These are phyloP conservation scores for Wickerhamiella azyma DNA, from an alignment of 805 yeast species.

Conservation along the genomic window DNA sequence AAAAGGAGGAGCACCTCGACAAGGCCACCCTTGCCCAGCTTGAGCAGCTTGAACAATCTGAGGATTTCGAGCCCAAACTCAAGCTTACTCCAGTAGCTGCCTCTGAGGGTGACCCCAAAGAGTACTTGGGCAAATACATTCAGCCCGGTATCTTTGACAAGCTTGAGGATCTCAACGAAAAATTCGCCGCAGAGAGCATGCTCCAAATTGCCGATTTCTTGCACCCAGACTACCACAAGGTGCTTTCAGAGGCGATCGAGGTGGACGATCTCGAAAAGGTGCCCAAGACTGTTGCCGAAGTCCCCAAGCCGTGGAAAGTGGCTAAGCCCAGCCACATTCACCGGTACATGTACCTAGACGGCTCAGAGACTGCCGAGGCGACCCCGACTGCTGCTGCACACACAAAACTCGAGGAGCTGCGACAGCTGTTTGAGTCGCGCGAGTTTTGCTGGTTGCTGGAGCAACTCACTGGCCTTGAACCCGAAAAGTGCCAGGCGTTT, in stretches of 20 bases:
- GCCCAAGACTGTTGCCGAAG: conserved; percentile 12
- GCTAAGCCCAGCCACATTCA: conserved; percentile 93
- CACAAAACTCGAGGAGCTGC: conserved; percentile 36
- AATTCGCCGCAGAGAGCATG: conserved; percentile 55
- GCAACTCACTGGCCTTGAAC: conserved; percentile 42
- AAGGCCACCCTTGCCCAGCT: conserved; percentile 59
- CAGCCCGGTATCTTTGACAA: conserved; percentile 38
- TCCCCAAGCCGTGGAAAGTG: conserved; percentile 60
- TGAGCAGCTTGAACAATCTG: conserved; percentile 60
- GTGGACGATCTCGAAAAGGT: conserved; percentile 35
- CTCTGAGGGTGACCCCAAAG: conserved; percentile 14
- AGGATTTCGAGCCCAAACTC: conserved; percentile 67
- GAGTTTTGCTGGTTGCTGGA: conserved; percentile 60
- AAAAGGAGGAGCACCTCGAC: conserved; percentile 65
- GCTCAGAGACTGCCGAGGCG: conserved; percentile 19
- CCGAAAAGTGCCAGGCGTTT: conserved; percentile 52
- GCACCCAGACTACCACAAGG: conserved; percentile 37
- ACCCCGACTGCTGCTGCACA: conserved; percentile 17
- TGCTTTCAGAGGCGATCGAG: conserved; percentile 34
- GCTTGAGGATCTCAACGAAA: conserved; percentile 32
- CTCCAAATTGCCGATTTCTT: conserved; percentile 54
- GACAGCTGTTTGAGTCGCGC: conserved; percentile 43
- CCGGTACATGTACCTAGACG: conserved; percentile 66
- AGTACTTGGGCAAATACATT: conserved; percentile 40
- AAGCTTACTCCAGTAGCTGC: conserved; percentile 4